These are phyloP conservation scores for Colletotrichum paranaense DNA, from an alignment of 2,329 filamentous ascomycete species.

Conservation along the genomic window DNA sequence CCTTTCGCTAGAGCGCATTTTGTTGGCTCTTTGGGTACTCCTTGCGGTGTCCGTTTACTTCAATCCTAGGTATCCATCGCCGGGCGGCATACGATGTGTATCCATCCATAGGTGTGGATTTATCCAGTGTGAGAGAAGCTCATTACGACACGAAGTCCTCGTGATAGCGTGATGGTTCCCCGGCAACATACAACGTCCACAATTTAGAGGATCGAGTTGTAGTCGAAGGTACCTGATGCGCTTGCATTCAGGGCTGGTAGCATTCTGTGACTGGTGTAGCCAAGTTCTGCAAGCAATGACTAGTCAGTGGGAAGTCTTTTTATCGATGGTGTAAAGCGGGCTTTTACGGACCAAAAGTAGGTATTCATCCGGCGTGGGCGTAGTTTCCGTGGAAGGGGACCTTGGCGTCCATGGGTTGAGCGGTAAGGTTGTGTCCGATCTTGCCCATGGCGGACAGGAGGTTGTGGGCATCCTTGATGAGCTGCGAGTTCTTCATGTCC, in stretches of 20 bases:
- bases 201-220: conserved; percentile 17
- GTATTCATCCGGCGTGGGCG: conserved; percentile 45
- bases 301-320: conserved; percentile 1
- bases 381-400: conserved; percentile 37
- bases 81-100: conserved; percentile 14
- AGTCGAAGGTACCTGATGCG: conserved; percentile 15
- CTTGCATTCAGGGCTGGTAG: conserved; percentile 26
- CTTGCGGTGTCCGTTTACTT: conserved; percentile 24
- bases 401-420: conserved; percentile 19
- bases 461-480: conserved; percentile 62
- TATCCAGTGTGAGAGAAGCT: conserved; percentile 14
- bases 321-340: neutral
- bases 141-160: conserved; percentile 20
- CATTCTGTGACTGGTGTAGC: conserved; percentile 9
- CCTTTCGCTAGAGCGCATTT: conserved; percentile 18
- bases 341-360: conserved; percentile 33
- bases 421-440: conserved; percentile 54
- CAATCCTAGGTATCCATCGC: conserved; percentile 12
- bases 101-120: conserved; percentile 16
- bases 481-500: conserved; percentile 64
- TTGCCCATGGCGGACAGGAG: conserved; percentile 64
- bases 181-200: conserved; percentile 12
- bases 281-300: conserved; percentile 1
- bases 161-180: conserved; percentile 10
- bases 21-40: conserved; percentile 19